Evolutionary conservation across 1,139 yeast genomes (phyloP), one percentile per base, ranked within the genome.

Genomic region (Suhomyces ambrosiae): DNA sequence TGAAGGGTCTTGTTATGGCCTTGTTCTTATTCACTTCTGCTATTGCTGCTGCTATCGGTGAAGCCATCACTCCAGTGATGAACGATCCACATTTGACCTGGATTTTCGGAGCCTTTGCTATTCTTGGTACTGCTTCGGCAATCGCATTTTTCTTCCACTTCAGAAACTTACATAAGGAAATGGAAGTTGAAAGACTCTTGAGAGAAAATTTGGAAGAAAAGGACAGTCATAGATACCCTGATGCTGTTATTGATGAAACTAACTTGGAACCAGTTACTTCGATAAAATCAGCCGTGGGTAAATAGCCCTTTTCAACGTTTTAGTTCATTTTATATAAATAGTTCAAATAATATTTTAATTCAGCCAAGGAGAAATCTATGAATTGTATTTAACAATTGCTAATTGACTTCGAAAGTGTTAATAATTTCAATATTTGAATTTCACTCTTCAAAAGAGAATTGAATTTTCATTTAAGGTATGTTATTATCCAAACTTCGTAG

Each of bases 1-100:
- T 82, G 84, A 80, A 80, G 56, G 80, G 86, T 36, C 69, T 82
- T 46, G 84, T 82, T 35, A 74, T 80, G 78, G 80, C 89, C 5
- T 58, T 83, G 41, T 80, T 80, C 66, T 66, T 82, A 46, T 70
- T 80, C 49, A 78, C 76, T 36, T 71, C 73, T 38, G 85, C 88
- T 7, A 53, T 81, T 35, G 66, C 82, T 10, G 79, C 84, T 28
- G 84, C 84, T 12, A 54, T 79, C 32, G 69, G 76, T 14, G 76
- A 76, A 55, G 82, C 81, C 18, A 61, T 73, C 31, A 70, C 79
- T 24, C 74, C 80, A 33, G 80, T 80, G 5, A 64, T 78, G 50
- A 49, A 54, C 14, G 83, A 79, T 53, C 83, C 83, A 15, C 54
- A 76, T 48, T 63, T 79, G 46, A 69, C 74, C 34, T 74, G 80